Percentiles rank a stretch among this genome's conserved stretches.
phyloP scores from a whole-genome alignment of 1,139 yeast genomes.

The Yamadazyma mexicana region DNA sequence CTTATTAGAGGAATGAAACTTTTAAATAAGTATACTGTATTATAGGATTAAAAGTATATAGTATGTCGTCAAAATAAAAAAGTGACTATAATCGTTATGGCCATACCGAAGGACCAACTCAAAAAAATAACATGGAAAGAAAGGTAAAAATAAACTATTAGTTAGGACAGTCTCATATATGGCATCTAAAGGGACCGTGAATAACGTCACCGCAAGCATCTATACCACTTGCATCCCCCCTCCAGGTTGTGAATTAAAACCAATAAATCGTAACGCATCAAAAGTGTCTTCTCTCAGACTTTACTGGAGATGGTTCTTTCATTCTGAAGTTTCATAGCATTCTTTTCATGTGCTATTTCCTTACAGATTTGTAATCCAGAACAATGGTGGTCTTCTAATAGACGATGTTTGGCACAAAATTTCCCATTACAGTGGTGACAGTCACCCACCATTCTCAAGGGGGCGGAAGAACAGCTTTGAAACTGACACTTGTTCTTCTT shows the following conservation, averaged over 20 bases:
- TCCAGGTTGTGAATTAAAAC: neutral
- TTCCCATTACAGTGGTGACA: conserved; percentile 85
- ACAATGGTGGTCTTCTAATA: conserved; percentile 83
- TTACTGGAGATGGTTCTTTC: conserved; percentile 39
- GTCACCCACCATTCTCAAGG: conserved; percentile 84
- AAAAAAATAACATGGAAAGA: too few species aligned
- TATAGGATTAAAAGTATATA: neutral
- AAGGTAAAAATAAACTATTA: too few species aligned
- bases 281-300: conserved; percentile 20
- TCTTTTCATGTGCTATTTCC: conserved; percentile 65
- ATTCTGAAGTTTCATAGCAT: conserved; percentile 40
- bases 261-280: conserved; percentile 3
- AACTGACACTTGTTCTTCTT: conserved; percentile 62
- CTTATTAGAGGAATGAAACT: conserved; percentile 22
- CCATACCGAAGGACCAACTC: too few species aligned
- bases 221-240: neutral
- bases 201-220: neutral
- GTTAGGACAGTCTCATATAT: too few species aligned
- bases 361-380: conserved; percentile 77
- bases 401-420: conserved; percentile 84
- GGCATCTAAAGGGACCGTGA: too few species aligned
- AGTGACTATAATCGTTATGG: too few species aligned
- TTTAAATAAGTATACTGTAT: neutral
- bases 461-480: conserved; percentile 60
- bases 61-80: too few species aligned